Base-by-base conservation (phyloP, 1,284 basidiomycete species). In the Moesziomyces antarcticus region DNA sequence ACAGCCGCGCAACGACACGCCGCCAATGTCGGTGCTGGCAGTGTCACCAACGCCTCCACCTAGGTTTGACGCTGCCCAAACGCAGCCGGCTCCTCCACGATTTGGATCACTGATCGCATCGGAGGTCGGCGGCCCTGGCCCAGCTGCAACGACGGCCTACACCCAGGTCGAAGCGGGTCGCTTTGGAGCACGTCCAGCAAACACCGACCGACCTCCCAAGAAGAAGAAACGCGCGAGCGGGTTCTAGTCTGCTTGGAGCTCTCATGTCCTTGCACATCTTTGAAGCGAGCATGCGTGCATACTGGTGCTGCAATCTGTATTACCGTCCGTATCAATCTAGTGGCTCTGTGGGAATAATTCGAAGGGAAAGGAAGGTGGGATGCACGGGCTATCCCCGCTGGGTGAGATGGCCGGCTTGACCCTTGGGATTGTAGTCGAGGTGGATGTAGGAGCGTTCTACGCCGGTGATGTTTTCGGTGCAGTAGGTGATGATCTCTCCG, bases 401-500 rank as follows among this genome's bases (percentile, higher is more conserved):
- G 16, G 73, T 66, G 46, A 81, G 73, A 54, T 81, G 80, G 11
- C 80, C 80, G 5, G 76, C 69, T 48, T 82, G 80, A 8, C 79
- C 77, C 25, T 65, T 62, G 6, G 77, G 74, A 33, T 82, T 80
- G 75, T 82, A 82, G 47, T 81, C 79, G 3, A 81, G 60, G 46
- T 81, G 79, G 16, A 82, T 77, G 62, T 80, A 82, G 24, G 74
- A 74, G 2, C 78, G 68, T 46, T 82, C 78, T 20, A 80, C 78
- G 27, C 66, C 70, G 8, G 59, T 50, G 50, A 82, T 58, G 24
- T 74, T 75, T 56, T 82, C 80, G 41, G 75, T 73, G 55, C 79
- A 79, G 50, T 82, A 82, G 27, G 77, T 81, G 69, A 81, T 79
- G 42, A 82, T 79, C 56, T 83, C 82, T 10, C 79, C 81, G 1